phyloP scores from a whole-genome alignment of 2,329 filamentous ascomycete genomes.

The Neofusicoccum laricinum region DNA sequence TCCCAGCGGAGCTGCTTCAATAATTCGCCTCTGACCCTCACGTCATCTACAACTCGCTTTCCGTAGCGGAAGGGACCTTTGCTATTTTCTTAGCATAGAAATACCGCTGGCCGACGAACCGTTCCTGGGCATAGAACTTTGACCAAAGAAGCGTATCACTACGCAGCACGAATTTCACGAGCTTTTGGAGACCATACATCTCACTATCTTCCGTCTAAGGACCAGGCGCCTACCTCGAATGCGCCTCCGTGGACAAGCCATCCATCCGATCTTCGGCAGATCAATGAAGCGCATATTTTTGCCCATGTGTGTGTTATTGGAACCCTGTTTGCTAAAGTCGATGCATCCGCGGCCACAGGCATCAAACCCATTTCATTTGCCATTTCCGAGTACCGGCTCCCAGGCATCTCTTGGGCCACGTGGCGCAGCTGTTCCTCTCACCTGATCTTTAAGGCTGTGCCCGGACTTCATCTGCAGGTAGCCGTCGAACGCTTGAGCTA shows the following conservation, averaged over 20 bases:
- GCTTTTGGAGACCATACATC: not conserved
- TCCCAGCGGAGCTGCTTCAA: conserved; percentile 31
- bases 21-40: not conserved
- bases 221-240: too few species aligned
- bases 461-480: not conserved
- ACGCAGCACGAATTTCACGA: not conserved
- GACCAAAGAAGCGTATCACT: not conserved
- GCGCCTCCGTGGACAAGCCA: too few species aligned
- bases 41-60: not conserved
- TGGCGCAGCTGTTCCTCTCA: conserved; percentile 1
- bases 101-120: too few species aligned
- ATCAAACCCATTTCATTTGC: not conserved
- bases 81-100: too few species aligned
- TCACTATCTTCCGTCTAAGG: not conserved
- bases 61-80: too few species aligned
- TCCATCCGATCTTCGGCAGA: not conserved
- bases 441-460: conserved; percentile 4
- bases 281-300: not conserved
- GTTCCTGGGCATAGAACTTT: too few species aligned
- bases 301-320: not conserved
- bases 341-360: not conserved
- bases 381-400: not conserved
- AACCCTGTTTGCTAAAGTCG: not conserved
- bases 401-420: not conserved
- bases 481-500: not conserved